Conservation (phyloP, 768 basidiomycete genomes). For the Collybiopsis luxurians region DNA sequence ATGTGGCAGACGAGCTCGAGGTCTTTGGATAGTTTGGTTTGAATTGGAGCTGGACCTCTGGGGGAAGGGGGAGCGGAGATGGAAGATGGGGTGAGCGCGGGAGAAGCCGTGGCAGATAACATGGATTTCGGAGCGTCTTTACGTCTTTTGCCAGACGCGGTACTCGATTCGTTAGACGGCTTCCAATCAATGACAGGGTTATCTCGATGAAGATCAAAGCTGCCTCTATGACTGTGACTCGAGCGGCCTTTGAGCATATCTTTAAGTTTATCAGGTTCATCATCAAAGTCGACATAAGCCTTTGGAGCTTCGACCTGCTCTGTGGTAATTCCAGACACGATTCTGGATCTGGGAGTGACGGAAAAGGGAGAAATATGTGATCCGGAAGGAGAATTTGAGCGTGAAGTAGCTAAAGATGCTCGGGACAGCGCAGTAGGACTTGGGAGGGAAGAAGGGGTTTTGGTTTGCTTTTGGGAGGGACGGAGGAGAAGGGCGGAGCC, state of each 20-base stretch:
- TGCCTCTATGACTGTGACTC: constrained; percentile 34
- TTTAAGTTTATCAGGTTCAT: constrained; percentile 74
- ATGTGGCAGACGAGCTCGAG: constrained; percentile 40
- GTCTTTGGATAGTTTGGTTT: constrained; percentile 22
- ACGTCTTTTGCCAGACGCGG: constrained; percentile 12
- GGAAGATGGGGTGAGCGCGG: constrained; percentile 36
- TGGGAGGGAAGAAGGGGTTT: neutral
- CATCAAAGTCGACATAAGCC: constrained; percentile 79
- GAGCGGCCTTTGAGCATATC: constrained; percentile 59
- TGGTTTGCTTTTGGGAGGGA: constrained; percentile 1
- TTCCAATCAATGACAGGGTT: neutral
- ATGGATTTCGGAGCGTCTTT: constrained; percentile 40
- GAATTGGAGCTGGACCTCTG: constrained; percentile 14
- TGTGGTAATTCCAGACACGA: constrained; percentile 69
- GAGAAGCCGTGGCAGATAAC: constrained; percentile 44
- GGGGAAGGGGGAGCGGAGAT: constrained; percentile 40
- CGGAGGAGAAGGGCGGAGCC: constrained; percentile 1
- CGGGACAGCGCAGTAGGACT: neutral
- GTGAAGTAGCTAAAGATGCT: constrained; percentile 20
- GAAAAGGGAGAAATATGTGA: constrained; percentile 47
- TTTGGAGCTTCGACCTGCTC: constrained; percentile 76
- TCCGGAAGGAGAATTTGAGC: constrained; percentile 35
- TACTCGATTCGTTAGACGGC: neutral
- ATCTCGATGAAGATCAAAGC: constrained; percentile 1
- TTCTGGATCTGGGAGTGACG: constrained; percentile 53